A percentile compares a stretch with the other conserved stretches of the same genome.
These are phyloP conservation scores for Boletus sp. DNA, from an alignment of 1,284 basidiomycete species.

Conservation along the genomic window DNA sequence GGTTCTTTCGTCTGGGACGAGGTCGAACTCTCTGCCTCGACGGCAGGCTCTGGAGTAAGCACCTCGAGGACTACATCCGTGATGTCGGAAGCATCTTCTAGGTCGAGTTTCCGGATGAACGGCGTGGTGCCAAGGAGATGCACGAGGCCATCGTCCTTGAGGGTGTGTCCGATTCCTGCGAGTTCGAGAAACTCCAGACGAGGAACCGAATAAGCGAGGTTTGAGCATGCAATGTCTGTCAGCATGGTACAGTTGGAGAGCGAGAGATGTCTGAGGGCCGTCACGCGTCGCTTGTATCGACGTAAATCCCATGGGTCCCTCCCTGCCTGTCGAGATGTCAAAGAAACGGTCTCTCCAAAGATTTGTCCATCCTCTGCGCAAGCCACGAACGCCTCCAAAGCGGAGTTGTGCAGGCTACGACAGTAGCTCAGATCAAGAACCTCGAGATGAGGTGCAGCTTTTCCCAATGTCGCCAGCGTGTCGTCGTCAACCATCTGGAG, in stretches of 20 bases:
- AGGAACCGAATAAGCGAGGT: slow-evolving; percentile 71
- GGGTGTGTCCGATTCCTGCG: slow-evolving; percentile 66
- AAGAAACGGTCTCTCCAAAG: slow-evolving; percentile 40
- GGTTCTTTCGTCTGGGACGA: slow-evolving; percentile 7
- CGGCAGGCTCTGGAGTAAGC: slow-evolving; percentile 50
- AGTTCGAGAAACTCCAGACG: slow-evolving; percentile 79
- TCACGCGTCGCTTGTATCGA: slow-evolving; percentile 60
- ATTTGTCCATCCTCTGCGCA: slow-evolving; percentile 41
- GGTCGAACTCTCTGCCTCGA: not conserved
- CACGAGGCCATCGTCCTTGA: slow-evolving; percentile 71
- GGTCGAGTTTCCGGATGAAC: slow-evolving; percentile 69
- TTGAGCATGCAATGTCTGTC: slow-evolving; percentile 69
- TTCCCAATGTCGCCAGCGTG: slow-evolving; percentile 58
- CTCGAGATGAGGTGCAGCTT: slow-evolving; percentile 67
- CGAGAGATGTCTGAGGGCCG: slow-evolving; percentile 71
- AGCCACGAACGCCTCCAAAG: slow-evolving; percentile 67
- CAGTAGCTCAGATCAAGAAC: slow-evolving; percentile 80
- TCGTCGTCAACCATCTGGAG: slow-evolving; percentile 56
- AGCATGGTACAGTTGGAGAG: slow-evolving; percentile 74
- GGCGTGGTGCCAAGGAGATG: slow-evolving; percentile 69
- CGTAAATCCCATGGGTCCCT: slow-evolving; percentile 49
- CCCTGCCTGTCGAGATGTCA: slow-evolving; percentile 63
- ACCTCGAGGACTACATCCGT: slow-evolving; percentile 66
- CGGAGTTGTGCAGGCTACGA: slow-evolving; percentile 67
- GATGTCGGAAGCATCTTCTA: slow-evolving; percentile 79